Percentiles rank a stretch among this genome's conserved stretches.
phyloP scores from a whole-genome alignment of 352 stramenopile genomes.

The Phytophthora sojae region DNA sequence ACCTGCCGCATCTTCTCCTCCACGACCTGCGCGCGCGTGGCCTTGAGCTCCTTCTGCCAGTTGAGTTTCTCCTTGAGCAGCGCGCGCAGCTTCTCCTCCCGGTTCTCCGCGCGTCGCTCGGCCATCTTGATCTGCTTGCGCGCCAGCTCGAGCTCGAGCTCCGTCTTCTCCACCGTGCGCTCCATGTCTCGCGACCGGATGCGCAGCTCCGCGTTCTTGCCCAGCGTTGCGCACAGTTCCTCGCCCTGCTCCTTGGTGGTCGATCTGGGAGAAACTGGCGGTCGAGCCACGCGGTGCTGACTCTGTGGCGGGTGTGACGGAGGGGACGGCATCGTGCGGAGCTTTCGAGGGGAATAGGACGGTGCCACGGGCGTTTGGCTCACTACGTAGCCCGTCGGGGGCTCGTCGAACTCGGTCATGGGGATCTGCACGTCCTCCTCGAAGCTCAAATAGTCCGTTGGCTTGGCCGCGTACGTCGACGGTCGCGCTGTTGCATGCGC shows the following conservation, averaged over 20 bases:
- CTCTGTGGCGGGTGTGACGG: constrained; percentile 14
- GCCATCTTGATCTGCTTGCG: constrained; percentile 70
- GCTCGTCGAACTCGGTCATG: constrained; percentile 26
- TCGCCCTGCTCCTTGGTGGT: constrained; percentile 50
- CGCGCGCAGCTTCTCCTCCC: constrained; percentile 67
- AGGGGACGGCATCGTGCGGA: constrained; percentile 25
- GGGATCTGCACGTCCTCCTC: constrained; percentile 26
- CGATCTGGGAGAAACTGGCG: constrained; percentile 22
- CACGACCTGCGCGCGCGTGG: constrained; percentile 61
- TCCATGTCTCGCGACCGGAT: constrained; percentile 67
- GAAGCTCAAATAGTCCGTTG: constrained; percentile 31
- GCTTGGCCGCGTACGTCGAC: constrained; percentile 31
- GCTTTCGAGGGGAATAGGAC: constrained; percentile 28
- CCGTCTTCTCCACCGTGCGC: constrained; percentile 51
- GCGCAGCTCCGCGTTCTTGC: constrained; percentile 71
- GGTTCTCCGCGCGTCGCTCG: constrained; percentile 60
- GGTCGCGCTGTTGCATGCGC: not conserved
- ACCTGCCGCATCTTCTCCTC: constrained; percentile 82
- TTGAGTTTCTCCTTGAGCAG: constrained; percentile 78
- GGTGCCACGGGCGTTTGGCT: constrained; percentile 26
- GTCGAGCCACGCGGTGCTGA: constrained; percentile 17
- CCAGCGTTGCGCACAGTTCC: constrained; percentile 62
- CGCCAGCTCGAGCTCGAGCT: constrained; percentile 54
- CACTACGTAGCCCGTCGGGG: constrained; percentile 17
- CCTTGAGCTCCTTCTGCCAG: constrained; percentile 72